Evolutionary conservation across 805 yeast species (phyloP), one percentile per base, ranked within the genome.

Genomic region (Myxozyma monticola): DNA sequence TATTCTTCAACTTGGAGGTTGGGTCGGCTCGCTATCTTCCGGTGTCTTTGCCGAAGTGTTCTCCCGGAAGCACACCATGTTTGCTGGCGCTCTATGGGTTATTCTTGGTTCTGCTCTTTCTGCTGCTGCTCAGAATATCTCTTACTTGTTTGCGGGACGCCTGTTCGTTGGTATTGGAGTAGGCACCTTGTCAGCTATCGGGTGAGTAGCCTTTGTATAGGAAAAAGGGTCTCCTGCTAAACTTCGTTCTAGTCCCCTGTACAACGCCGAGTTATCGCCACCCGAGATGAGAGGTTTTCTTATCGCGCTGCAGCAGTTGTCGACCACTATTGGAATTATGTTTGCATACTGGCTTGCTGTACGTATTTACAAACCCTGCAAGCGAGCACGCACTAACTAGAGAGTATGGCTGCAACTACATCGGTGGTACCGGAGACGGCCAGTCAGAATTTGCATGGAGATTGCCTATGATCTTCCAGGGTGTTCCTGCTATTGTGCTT

Each of bases 91-190:
- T 44, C 68, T 74, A 8, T 56, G 68, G 35, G 64, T 70, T 45
- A 64, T 79, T 47, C 80, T 82, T 45, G 47, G 41, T 15, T 37
- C 34, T 33, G 34, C 35, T 26, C 38, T 43, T 14, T 40, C 34
- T 25, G 39, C 41, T 12, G 31, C 38, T 21, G 47, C 47, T 2
- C 20, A 17, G 20, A 39, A 34, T 4, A 33, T 34, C 8, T 45
- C 62, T 22, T 37, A 59, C 14, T 43, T 54, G 46, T 75, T 76
- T 53, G 76, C 77, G 1, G 83, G 83, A 8, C 68, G 84, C 55
- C 74, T 74, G 35, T 60, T 78, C 42, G 69, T 78, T 20, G 83
- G 83, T 6, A 37, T 79, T 8, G 80, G 80, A 24, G 76, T 77
- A 44, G 83, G 83, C 2, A 74, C 75, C 10, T 69, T 78, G 35